Percentiles rank a stretch among this genome's conserved stretches.
Evolutionary conservation across 1,284 basidiomycete species (phyloP).

Genomic region (Stereum hirsutum): DNA sequence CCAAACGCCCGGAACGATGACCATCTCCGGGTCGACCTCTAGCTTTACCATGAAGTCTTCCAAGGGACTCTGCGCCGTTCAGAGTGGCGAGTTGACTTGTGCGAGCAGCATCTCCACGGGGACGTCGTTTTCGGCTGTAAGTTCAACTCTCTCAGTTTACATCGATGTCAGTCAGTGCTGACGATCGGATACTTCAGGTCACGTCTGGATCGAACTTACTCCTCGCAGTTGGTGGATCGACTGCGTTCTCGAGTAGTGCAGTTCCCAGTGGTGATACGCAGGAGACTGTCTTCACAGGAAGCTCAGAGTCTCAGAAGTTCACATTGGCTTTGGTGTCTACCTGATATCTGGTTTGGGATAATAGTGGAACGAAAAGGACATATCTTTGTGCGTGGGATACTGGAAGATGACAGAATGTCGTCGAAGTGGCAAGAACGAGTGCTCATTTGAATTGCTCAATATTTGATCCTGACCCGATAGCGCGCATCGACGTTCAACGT

Average conservation of each 20-base stretch:
- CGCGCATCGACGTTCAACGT: too few species aligned
- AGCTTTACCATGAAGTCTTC: conserved; percentile 29
- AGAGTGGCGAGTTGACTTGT: conserved; percentile 22
- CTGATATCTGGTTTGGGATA: too few species aligned
- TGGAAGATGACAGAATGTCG: too few species aligned
- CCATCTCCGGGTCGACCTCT: conserved; percentile 18
- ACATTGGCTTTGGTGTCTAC: conserved; percentile 16
- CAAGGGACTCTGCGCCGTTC: conserved; percentile 30
- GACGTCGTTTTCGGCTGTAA: conserved; percentile 43
- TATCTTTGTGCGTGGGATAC: too few species aligned
- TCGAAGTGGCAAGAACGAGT: too few species aligned
- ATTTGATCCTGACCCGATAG: too few species aligned
- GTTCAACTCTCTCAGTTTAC: conserved; percentile 10
- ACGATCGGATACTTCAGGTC: conserved; percentile 23
- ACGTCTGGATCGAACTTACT: conserved; percentile 37
- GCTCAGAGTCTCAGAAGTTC: conserved; percentile 31
- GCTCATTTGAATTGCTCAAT: too few species aligned
- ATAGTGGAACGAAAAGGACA: too few species aligned
- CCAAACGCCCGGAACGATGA: conserved; percentile 27
- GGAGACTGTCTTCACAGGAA: conserved; percentile 40
- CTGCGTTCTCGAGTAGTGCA: conserved; percentile 39
- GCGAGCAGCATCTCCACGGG: conserved; percentile 20
- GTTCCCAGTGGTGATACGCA: conserved; percentile 45
- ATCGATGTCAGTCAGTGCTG: background rate
- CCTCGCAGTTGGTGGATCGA: conserved; percentile 41